phyloP scores from a whole-genome alignment of 768 basidiomycete genomes.

The Mycena vulgaris region DNA sequence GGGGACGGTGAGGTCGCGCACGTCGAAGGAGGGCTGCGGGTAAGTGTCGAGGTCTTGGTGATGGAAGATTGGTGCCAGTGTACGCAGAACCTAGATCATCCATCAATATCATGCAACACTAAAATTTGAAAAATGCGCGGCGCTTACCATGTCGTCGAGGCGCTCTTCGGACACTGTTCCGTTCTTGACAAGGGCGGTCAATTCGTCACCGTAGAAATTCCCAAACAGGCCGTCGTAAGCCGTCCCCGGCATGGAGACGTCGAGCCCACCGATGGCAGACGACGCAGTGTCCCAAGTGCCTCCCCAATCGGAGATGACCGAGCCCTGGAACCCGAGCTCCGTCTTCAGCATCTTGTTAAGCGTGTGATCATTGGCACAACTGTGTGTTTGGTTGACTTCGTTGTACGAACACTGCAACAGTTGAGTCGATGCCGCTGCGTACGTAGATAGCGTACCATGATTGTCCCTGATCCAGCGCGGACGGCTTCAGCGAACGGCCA shows the following conservation, averaged over 20 bases:
- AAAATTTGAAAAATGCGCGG: not conserved
- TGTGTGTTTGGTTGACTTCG: conserved; percentile 14
- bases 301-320: conserved; percentile 27
- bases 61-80: conserved; percentile 24
- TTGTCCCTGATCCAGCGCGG: conserved; percentile 11
- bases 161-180: conserved; percentile 20
- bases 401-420: conserved; percentile 1
- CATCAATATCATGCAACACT: not conserved
- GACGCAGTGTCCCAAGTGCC: conserved; percentile 19
- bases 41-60: conserved; percentile 26
- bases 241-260: conserved; percentile 27
- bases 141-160: conserved; percentile 22
- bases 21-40: conserved; percentile 23
- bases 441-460: conserved; percentile 9
- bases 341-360: conserved; percentile 22
- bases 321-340: conserved; percentile 22
- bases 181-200: conserved; percentile 24
- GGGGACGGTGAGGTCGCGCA: conserved; percentile 22
- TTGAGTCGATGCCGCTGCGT: not conserved
- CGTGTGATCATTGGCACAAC: conserved; percentile 11
- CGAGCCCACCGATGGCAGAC: conserved; percentile 19
- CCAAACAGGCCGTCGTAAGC: conserved; percentile 20
- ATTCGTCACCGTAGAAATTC: conserved; percentile 21
- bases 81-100: conserved; percentile 11
- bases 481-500: conserved; percentile 29